Conservation (phyloP, 2,329 filamentous ascomycete genomes). For the Magnaporthales sp. region DNA sequence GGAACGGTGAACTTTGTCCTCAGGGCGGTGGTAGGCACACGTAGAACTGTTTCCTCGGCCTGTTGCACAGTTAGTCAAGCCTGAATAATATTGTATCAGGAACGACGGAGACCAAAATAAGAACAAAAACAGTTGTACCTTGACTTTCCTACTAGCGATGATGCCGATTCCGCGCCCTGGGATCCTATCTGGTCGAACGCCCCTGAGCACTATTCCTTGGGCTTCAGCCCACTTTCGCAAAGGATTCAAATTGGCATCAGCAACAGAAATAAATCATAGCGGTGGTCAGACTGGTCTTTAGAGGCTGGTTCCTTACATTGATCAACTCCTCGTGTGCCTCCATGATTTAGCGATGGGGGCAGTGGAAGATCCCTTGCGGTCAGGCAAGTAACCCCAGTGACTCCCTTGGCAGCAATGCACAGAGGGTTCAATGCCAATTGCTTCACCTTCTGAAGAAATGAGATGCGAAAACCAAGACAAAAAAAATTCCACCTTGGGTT, state of each 20-base stretch:
- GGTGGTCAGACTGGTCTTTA: neutral
- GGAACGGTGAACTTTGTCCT: slow-evolving; percentile 56
- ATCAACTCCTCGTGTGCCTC: slow-evolving; percentile 8
- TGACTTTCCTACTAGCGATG: slow-evolving; percentile 56
- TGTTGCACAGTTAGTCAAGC: slow-evolving; percentile 11
- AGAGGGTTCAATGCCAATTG: neutral
- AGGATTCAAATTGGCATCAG: slow-evolving; percentile 21
- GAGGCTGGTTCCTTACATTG: neutral
- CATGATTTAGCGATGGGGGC: slow-evolving; percentile 5
- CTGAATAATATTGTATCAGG: neutral
- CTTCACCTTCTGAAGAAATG: neutral
- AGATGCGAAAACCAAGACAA: neutral
- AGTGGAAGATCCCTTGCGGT: neutral
- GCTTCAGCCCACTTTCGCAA: slow-evolving; percentile 52
- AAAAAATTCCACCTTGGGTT: neutral
- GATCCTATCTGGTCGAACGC: slow-evolving; percentile 58
- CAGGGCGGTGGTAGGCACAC: slow-evolving; percentile 55
- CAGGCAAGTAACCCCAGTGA: neutral
- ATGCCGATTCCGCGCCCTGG: slow-evolving; percentile 71
- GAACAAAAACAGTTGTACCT: slow-evolving; percentile 34
- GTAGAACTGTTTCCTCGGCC: slow-evolving; percentile 47
- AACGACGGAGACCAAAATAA: no score
- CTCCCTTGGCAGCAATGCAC: neutral
- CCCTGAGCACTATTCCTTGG: slow-evolving; percentile 58
- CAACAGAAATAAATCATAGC: neutral